Evolutionary conservation across 345 rosid genomes (phyloP), one percentile per base, ranked within the genome.

Genomic region (Bruguiera gymnorhiza): DNA sequence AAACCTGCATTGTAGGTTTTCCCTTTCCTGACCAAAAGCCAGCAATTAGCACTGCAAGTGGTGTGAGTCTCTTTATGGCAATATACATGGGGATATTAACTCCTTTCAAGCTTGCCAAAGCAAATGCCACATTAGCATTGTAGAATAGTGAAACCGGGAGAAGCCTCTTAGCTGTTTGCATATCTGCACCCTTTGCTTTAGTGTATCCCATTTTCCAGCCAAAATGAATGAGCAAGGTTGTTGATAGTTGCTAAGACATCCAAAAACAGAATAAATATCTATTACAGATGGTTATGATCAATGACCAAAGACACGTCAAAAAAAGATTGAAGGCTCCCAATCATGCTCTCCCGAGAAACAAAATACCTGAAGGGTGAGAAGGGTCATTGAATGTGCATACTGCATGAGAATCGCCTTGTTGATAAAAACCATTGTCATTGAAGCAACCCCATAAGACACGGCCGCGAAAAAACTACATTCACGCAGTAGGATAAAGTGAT

Each of bases 351-450:
- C 18, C 19, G 5, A 10, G 60, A 50, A 64, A 7, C 69, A 59
- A 5, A 62, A 62, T 79, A 95, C 99, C 96, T 95, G 99, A 6
- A 92, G 39, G 2, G 90, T 81, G 64, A 95, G 97, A 77, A 95
- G 81, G 62, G 97, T 89, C 99, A 95, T 89, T 0, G 97, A 92
- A 61, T 89, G 69, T 10, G 87, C 70, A 76, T 88, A 95, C 76
- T 90, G 93, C 97, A 95, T 92, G 37, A 95, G 65, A 63, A 92
- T 85, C 37, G 97, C 97, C 79, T 92, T 95, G 59, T 95, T 95
- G 82, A 95, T 92, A 70, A 95, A 95, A 63, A 92, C 99, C 99
- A 95, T 95, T 5, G 97, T 96, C 99, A 95, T 95, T 1, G 97
- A 95, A 78, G 93, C 88, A 78, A 85, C 57, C 63, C 97, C 99